A percentile compares a stretch with the other conserved stretches of the same genome.
phyloP scores from a whole-genome alignment of 495 filamentous ascomycete genomes.

The Xylaria cubensis region DNA sequence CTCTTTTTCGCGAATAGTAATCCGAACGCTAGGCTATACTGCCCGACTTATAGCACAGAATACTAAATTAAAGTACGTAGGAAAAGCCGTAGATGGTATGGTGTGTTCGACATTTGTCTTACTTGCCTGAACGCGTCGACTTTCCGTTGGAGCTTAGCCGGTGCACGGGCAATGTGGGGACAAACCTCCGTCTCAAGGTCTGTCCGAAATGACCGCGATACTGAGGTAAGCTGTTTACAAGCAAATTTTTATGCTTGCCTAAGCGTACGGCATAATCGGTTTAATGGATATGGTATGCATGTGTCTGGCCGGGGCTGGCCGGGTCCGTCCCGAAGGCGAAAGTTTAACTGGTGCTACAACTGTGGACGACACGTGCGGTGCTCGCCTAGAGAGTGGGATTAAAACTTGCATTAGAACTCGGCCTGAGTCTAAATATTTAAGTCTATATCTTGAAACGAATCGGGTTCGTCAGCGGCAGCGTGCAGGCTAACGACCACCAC shows the following conservation, averaged over 20 bases:
- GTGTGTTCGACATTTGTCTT: not conserved
- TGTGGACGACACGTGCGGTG: not conserved
- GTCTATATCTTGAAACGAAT: slow-evolving; percentile 1
- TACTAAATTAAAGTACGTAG: not conserved
- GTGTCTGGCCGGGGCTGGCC: not conserved
- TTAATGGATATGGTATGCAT: too few relatives aligned
- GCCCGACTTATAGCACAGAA: not conserved
- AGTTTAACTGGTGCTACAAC: not conserved
- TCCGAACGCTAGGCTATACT: not conserved
- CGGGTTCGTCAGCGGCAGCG: not conserved
- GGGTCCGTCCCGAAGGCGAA: not conserved
- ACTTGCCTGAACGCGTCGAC: too few relatives aligned
- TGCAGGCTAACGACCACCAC: slow-evolving; percentile 13
- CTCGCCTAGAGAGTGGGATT: not conserved
- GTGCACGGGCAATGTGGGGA: not conserved
- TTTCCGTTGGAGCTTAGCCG: not conserved
- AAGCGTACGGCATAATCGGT: too few relatives aligned
- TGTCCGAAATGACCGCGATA: not conserved
- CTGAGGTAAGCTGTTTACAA: not conserved
- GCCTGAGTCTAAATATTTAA: not conserved
- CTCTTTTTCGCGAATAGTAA: not conserved
- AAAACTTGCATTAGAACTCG: not conserved
- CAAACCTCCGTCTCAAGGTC: not conserved
- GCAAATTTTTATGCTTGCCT: not conserved
- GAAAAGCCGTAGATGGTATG: slow-evolving; percentile 9